Evolutionary conservation across 2,329 filamentous ascomycete species (phyloP).

Genomic region (Talaromyces islandicus): DNA sequence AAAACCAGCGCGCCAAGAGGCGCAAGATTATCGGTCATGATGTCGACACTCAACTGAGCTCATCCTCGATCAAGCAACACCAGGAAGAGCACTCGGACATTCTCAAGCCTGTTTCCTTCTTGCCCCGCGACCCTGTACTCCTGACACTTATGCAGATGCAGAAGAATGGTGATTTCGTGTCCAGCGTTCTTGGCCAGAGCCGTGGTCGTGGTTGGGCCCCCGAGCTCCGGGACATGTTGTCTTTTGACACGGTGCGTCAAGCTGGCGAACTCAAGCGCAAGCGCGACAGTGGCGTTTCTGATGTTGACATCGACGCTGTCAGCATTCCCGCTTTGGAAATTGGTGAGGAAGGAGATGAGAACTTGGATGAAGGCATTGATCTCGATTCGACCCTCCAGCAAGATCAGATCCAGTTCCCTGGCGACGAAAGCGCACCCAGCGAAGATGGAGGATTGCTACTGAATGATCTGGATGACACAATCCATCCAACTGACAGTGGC

Average conservation of each 20-base stretch:
- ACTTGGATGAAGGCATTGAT: conserved; percentile 46
- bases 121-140: conserved; percentile 80
- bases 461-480: conserved; percentile 73
- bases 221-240: conserved; percentile 87
- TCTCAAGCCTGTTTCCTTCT: conserved; percentile 71
- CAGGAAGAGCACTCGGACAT: conserved; percentile 83
- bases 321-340: conserved; percentile 58
- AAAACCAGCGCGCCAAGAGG: conserved; percentile 69
- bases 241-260: conserved; percentile 70
- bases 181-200: conserved; percentile 75
- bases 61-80: conserved; percentile 73
- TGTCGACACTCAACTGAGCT: conserved; percentile 69
- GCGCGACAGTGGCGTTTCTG: conserved; percentile 79
- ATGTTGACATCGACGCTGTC: conserved; percentile 63
- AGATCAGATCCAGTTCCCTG: conserved; percentile 62
- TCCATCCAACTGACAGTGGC: conserved; percentile 76
- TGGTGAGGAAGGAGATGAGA: conserved; percentile 58
- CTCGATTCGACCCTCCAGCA: conserved; percentile 45
- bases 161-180: conserved; percentile 82
- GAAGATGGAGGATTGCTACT: conserved; percentile 44
- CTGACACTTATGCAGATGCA: conserved; percentile 88
- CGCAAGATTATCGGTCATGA: conserved; percentile 81
- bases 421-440: conserved; percentile 39
- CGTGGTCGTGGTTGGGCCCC: conserved; percentile 79
- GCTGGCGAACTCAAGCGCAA: conserved; percentile 86